Base-by-base conservation (phyloP, 2,329 filamentous ascomycete genomes). In the Metarhizium brunneum region DNA sequence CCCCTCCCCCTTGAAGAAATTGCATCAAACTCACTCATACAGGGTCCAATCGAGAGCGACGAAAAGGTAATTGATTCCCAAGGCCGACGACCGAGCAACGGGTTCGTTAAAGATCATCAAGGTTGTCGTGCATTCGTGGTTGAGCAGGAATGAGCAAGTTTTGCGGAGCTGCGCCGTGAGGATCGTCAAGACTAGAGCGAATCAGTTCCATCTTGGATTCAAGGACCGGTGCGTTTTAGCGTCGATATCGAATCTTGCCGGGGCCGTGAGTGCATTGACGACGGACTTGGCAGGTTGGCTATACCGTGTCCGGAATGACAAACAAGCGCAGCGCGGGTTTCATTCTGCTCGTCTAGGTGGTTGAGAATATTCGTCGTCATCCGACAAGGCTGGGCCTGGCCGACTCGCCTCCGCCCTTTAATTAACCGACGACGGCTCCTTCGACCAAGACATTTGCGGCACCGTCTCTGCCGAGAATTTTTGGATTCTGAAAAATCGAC, bases 131-230 rank as follows among this genome's bases (percentile, higher is more conserved):
- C 13, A 40, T 49, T 32, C 20, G 3, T 3, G 14, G 5, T 40
- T 69, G 69, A 70, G 69, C 69, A 70, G 55, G 54, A 68, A 69
- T 71, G 69, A 70, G 69, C 69, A 71, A 59, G 65, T 71, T 69
- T 70, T 66, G 58, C 60, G 43, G 59, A 62, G 64, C 18, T 13
- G 10, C 35, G 35, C 47, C 14, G 20, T 45, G 6, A 43, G 16
- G 40, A 43, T 43, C 42, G 16, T 18, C 42, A 25, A 45, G 8
- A 20, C 42, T 45, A 20, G n/a, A 20, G 7, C 42, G n/a, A 45
- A 20, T 20, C 42, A 18, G 42, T 7, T 20, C 6, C n/a, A 6
- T 6, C 7, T 20, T 4, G n/a, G n/a, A 7, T 25, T 18, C 4
- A 20, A 20, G 18, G 7, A 14, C n/a, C 6, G 40, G 40, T 6